Percentiles rank a stretch among this genome's conserved stretches.
Evolutionary conservation across 306 rosid genomes (phyloP).

Genomic region (Cyclanthera cordifolia): DNA sequence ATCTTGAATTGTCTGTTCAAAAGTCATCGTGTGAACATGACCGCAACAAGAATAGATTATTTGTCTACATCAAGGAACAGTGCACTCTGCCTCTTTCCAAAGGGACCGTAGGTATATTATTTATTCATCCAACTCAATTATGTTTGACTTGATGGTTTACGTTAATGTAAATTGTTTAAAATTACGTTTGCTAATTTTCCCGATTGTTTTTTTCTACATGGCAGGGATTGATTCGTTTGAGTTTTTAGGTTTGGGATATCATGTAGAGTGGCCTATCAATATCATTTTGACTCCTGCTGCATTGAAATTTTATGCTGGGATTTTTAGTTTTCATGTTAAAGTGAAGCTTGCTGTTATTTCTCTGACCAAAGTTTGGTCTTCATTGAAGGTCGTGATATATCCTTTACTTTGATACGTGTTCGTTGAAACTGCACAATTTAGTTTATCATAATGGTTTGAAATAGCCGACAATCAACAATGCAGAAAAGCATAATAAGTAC

Average conservation of each 20-base stretch:
- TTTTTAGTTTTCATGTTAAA: slow-evolving; percentile 88
- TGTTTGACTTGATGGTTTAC: background rate
- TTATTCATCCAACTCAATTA: background rate
- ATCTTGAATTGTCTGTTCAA: slow-evolving; percentile 79
- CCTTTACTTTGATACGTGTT: background rate
- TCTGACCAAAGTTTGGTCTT: slow-evolving; percentile 74
- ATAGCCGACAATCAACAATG: background rate
- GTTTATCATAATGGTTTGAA: background rate
- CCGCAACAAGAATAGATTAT: slow-evolving; percentile 59
- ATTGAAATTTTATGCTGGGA: slow-evolving; percentile 65
- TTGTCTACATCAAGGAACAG: slow-evolving; percentile 71
- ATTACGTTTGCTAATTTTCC: background rate
- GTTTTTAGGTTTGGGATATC: slow-evolving; percentile 89
- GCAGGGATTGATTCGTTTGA: slow-evolving; percentile 87
- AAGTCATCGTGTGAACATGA: slow-evolving; percentile 82
- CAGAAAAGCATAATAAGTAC: background rate
- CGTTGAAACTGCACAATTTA: background rate
- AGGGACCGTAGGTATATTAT: slow-evolving; percentile 47
- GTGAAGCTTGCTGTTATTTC: slow-evolving; percentile 79
- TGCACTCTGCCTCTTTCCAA: slow-evolving; percentile 52
- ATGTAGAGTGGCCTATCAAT: slow-evolving; percentile 80
- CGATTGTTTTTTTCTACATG: slow-evolving; percentile 16
- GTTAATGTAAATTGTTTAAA: background rate
- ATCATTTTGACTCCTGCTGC: slow-evolving; percentile 75
- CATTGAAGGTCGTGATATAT: slow-evolving; percentile 52